Evolutionary conservation across 257 asterid species (phyloP).

Genomic region (Petunia axillaris): DNA sequence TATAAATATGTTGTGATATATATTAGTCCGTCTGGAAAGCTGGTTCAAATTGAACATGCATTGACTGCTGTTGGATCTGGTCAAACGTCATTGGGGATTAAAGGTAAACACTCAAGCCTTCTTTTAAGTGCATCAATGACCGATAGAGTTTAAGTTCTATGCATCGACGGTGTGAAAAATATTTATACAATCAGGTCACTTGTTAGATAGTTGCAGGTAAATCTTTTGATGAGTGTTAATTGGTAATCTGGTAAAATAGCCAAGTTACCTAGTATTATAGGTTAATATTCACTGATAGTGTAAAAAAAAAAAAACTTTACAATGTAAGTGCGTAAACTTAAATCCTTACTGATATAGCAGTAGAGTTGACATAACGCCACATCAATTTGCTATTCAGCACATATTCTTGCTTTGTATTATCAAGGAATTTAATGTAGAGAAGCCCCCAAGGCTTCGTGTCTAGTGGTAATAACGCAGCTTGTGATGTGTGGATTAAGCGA

Average conservation of each 20-base stretch:
- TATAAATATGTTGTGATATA: slow-evolving; percentile 18
- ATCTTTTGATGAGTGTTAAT: too few species aligned
- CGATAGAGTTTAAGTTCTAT: too few species aligned
- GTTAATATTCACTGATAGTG: too few species aligned
- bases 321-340: too few species aligned
- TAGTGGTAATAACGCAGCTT: too few species aligned
- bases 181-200: too few species aligned
- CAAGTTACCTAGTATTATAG: too few species aligned
- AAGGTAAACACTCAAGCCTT: slow-evolving; percentile 53
- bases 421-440: not conserved
- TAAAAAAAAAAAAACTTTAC: too few species aligned
- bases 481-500: too few species aligned
- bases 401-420: not conserved
- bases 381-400: not conserved
- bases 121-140: not conserved
- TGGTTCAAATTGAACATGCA: slow-evolving; percentile 98
- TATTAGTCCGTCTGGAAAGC: slow-evolving; percentile 95
- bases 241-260: too few species aligned
- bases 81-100: slow-evolving; percentile 95
- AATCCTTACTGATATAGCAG: not conserved
- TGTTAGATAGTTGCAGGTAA: too few species aligned
- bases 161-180: too few species aligned
- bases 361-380: not conserved
- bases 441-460: not conserved
- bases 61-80: slow-evolving; percentile 99